A percentile compares a stretch with the other conserved stretches of the same genome.
These are phyloP conservation scores for Sordariomycetes sp. DNA, from an alignment of 2,329 filamentous ascomycete species.

Conservation along the genomic window DNA sequence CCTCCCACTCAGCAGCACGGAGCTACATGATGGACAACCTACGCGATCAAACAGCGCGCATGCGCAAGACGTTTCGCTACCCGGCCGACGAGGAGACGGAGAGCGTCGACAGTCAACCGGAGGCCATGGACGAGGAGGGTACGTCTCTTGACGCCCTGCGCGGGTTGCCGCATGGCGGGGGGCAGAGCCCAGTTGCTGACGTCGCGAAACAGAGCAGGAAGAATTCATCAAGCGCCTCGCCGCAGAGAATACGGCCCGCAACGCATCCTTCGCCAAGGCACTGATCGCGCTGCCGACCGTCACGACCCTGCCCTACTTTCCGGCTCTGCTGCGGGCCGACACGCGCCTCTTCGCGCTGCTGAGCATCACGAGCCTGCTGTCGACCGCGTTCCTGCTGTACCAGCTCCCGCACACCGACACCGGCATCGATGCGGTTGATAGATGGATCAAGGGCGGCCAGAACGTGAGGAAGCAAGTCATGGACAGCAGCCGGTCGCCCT, in stretches of 20 bases:
- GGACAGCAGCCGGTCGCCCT: conserved; percentile 29
- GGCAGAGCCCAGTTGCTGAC: conserved; percentile 6
- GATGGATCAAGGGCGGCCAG: neutral
- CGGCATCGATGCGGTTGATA: conserved; percentile 41
- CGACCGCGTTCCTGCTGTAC: conserved; percentile 53
- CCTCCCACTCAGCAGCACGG: too few species aligned
- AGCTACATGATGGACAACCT: conserved; percentile 14
- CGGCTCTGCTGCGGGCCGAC: conserved; percentile 23
- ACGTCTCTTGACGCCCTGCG: conserved; percentile 7
- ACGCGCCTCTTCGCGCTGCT: conserved; percentile 41
- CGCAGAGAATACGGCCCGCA: conserved; percentile 44
- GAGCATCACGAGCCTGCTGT: conserved; percentile 52
- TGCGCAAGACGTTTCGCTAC: conserved; percentile 73
- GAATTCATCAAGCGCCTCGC: conserved; percentile 47
- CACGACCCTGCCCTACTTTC: conserved; percentile 42
- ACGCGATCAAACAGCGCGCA: conserved; percentile 38
- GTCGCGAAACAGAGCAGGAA: conserved; percentile 52
- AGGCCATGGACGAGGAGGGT: conserved; percentile 72
- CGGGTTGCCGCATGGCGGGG: too few species aligned
- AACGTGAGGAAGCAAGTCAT: neutral
- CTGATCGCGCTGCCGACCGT: conserved; percentile 54
- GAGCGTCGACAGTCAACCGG: conserved; percentile 40
- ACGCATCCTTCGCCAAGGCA: conserved; percentile 45
- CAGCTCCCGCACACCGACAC: conserved; percentile 44
- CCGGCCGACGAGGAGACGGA: conserved; percentile 48